A percentile compares a stretch with the other conserved stretches of the same genome.
These are phyloP conservation scores for Arthroderma sp. DNA, from an alignment of 2,329 filamentous ascomycete species.

Conservation along the genomic window DNA sequence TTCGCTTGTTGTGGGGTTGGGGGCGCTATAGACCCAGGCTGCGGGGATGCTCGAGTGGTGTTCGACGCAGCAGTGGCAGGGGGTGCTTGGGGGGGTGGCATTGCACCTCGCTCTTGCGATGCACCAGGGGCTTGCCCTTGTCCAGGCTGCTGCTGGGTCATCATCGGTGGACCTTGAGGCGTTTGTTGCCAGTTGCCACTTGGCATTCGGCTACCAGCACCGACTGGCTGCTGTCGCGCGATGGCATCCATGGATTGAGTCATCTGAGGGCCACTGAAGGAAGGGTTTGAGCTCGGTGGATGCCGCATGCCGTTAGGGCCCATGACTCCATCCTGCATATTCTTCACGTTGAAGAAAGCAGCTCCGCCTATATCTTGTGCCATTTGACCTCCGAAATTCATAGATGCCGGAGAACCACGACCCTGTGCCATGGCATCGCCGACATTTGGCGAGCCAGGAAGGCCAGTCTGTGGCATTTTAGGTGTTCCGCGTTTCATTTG, in stretches of 20 bases:
- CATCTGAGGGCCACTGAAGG: conserved; percentile 30
- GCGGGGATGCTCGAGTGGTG: conserved; percentile 32
- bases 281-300: conserved; percentile 41
- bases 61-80: conserved; percentile 24
- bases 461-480: conserved; percentile 43
- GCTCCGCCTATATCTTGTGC: conserved; percentile 31
- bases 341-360: conserved; percentile 31
- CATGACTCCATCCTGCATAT: conserved; percentile 29
- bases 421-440: conserved; percentile 43
- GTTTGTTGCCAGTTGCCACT: conserved; percentile 28
- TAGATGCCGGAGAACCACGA: conserved; percentile 47
- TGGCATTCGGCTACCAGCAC: conserved; percentile 25
- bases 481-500: conserved; percentile 51
- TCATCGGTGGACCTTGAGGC: conserved; percentile 32
- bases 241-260: conserved; percentile 31
- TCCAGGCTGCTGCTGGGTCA: conserved; percentile 25
- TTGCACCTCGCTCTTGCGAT: conserved; percentile 43
- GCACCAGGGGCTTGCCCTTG: conserved; percentile 39
- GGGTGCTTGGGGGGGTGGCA: conserved; percentile 38
- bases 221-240: conserved; percentile 20
- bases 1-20: conserved; percentile 49
- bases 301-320: conserved; percentile 42
- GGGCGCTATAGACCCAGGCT: conserved; percentile 36
- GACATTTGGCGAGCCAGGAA: conserved; percentile 45
- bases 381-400: conserved; percentile 40